Base-by-base conservation (phyloP, 208 protist species). In the Phytomonas francai region DNA sequence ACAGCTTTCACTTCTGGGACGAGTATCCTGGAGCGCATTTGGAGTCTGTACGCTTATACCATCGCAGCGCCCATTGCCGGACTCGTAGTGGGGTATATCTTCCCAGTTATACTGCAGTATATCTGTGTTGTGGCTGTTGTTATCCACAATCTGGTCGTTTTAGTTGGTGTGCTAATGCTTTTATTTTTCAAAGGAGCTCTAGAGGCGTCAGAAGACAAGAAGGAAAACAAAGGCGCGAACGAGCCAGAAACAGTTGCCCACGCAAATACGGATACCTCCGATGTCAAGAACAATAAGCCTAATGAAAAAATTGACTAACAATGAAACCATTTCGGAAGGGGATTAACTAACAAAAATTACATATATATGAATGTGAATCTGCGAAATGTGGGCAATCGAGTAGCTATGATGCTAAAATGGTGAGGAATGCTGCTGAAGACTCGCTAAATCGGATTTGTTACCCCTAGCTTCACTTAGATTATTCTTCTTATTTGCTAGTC, bases 21-120 rank as follows among this genome's bases (percentile, higher is more conserved):
- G 22, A 19, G 28, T 30, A 29, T 62, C 30, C 25, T 67, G 63
- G 34, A 36, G 25, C 36, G 49, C 30, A 36, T 67, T 31, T 67
- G 63, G 49, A 11, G 28, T 19, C 0, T 67, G 8, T 67, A 58
- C 49, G 9, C 63, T 3, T 67, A 67, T 25, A 75, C 71, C 14
- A 36, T 82, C 9, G 39, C 78, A 36, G 51, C 77, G 51, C 81
- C 81, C 2, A 4, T 72, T 59, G 64, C 67, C 33, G 49, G 45
- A 2, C 49, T 74, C 31, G 36, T 84, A 5, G 57, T 79, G 3
- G 73, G 73, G 27, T 73, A 56, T 22, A 45, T 78, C 25, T 57
- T 84, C 56, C 78, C 81, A 51, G 59, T 62, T 42, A 61, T 71
- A 27, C n/a, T 87, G 29, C 78, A 79, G 74, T 56, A 39, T 32